Base-by-base conservation (phyloP, 306 rosid genomes). In the Vigna angularis region DNA sequence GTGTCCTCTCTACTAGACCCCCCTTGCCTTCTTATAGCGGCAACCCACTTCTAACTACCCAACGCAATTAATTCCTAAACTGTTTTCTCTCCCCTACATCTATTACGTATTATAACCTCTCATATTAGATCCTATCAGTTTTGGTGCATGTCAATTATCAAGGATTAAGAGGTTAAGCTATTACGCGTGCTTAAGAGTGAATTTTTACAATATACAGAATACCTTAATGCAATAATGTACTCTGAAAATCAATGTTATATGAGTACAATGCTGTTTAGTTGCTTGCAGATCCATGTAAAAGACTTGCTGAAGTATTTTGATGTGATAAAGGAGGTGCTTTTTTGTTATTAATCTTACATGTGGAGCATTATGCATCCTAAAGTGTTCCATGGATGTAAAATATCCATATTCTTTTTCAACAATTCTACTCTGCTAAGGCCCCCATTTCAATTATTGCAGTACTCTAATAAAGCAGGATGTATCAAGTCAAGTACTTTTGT, bases 401-500 rank as follows among this genome's bases (percentile, higher is more conserved):
- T 66, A 51, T 67, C 20, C 20, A 1, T 44, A 51, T 62, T 42
- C 5, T 30, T 38, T 30, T 72, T 61, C 72, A 78, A 17, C 16
- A 55, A 53, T 68, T 73, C 74, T 74, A 50, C 69, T 20, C 63
- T 13, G 68, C 56, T 82, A 47, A 75, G 63, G 32, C 73, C 64
- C 73, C 65, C 72, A 16, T 63, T 7, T 78, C 40, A 75, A 51
- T 82, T 80, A 66, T 80, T 76, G 82, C 91, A 94, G 98, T 78
- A 80, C 73, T 84, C 76, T 75, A 85, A 77, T 83, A 83, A 86
- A 34, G 40, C 58, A 59, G 75, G 77, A 20, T 84, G 87, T 57
- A 68, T 79, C 66, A 61, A 74, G 62, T 82, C 89, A 59, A 87
- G 87, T 81, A 72, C 86, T 85, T 92, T 80, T 85, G 90, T 86